Conservation (phyloP, 768 basidiomycete genomes). For the Suillus luteus region DNA sequence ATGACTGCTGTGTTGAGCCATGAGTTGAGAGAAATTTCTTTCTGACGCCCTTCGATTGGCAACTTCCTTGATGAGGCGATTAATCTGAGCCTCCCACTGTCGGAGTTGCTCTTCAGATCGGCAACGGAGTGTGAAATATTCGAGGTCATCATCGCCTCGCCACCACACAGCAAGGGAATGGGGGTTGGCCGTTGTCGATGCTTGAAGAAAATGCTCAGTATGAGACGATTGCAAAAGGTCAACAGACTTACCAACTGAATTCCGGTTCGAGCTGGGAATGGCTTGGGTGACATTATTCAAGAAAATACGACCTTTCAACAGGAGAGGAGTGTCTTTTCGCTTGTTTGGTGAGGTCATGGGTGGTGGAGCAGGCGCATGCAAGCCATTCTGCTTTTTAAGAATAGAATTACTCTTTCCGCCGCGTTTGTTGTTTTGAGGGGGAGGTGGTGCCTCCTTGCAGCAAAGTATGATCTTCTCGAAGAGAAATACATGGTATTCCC, state of each 20-base stretch:
- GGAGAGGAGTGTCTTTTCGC: conserved; percentile 78
- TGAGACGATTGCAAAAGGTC: background rate
- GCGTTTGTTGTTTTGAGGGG: conserved; percentile 64
- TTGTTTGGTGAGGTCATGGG: conserved; percentile 54
- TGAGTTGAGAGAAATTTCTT: conserved; percentile 57
- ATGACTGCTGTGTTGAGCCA: conserved; percentile 40
- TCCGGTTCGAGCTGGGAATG: conserved; percentile 56
- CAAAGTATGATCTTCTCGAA: conserved; percentile 99
- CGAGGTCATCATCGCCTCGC: conserved; percentile 91
- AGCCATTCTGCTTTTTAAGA: conserved; percentile 74
- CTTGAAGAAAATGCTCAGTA: conserved; percentile 30
- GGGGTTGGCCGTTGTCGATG: conserved; percentile 52
- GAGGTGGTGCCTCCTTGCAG: conserved; percentile 85
- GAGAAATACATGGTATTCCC: conserved; percentile 98
- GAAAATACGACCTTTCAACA: conserved; percentile 96
- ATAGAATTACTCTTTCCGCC: conserved; percentile 84
- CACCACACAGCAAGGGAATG: conserved; percentile 91
- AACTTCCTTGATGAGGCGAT: conserved; percentile 79
- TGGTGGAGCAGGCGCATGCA: conserved; percentile 49
- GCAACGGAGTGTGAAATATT: conserved; percentile 93
- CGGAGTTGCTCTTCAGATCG: conserved; percentile 88
- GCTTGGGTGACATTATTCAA: conserved; percentile 93
- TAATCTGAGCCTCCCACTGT: conserved; percentile 91
- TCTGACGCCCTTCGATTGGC: conserved; percentile 71
- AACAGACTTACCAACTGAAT: conserved; percentile 55